Evolutionary conservation across 2,329 filamentous ascomycete genomes (phyloP).

Genomic region (Pezicula carpinea): DNA sequence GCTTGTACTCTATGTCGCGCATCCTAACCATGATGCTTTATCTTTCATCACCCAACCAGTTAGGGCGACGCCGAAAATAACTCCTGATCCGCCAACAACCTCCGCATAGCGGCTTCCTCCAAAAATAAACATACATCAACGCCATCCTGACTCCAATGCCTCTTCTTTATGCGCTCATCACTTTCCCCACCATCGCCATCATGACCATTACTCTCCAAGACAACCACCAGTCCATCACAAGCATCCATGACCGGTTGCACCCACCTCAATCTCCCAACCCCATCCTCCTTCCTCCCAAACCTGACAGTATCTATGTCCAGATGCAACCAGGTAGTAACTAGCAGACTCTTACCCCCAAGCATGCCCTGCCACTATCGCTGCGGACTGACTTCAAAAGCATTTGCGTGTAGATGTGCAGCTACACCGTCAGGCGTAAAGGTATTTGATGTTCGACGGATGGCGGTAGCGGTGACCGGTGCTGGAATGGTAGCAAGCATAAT

Average conservation of each 20-base stretch:
- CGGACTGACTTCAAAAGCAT: constrained; percentile 37
- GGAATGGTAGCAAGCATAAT: constrained; percentile 34
- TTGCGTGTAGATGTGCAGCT: constrained; percentile 36
- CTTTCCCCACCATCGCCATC: constrained; percentile 5
- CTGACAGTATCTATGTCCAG: constrained; percentile 35
- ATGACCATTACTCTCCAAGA: constrained; percentile 30
- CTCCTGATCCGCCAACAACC: constrained; percentile 22
- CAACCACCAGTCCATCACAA: constrained; percentile 37
- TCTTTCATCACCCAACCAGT: too few relatives aligned
- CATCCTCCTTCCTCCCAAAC: constrained; percentile 26
- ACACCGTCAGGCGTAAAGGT: constrained; percentile 34
- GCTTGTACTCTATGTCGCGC: too few relatives aligned
- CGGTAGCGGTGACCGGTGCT: constrained; percentile 1
- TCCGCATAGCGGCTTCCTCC: constrained; percentile 24
- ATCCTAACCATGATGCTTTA: too few relatives aligned
- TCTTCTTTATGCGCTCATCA: too few relatives aligned
- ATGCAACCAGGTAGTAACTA: constrained; percentile 41
- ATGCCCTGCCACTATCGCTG: constrained; percentile 45
- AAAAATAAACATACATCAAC: constrained; percentile 33
- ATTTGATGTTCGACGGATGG: constrained; percentile 32
- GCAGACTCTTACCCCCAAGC: constrained; percentile 34
- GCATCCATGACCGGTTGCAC: constrained; percentile 38
- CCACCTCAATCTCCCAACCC: constrained; percentile 25
- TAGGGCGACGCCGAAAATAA: constrained; percentile 5
- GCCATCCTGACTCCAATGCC: constrained; percentile 24